These are phyloP conservation scores for Verbascum thapsus DNA, from an alignment of 257 asterid genomes.

Conservation along the genomic window DNA sequence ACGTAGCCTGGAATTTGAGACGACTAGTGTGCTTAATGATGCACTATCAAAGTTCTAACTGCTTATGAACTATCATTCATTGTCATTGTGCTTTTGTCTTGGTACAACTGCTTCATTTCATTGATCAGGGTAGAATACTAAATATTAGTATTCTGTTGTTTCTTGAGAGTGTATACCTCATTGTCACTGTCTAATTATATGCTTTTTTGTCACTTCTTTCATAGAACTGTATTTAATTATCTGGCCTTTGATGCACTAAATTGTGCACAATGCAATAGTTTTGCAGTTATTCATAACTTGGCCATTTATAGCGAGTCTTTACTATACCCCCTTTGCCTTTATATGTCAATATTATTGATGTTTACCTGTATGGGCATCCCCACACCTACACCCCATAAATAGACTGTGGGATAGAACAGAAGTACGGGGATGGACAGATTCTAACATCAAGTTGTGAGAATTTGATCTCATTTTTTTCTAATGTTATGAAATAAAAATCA, in stretches of 20 bases:
- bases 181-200: neutral
- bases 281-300: neutral
- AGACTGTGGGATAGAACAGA: too few relatives aligned
- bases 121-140: neutral
- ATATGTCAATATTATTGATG: too few relatives aligned
- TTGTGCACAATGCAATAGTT: neutral
- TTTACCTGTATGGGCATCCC: too few relatives aligned
- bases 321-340: too few relatives aligned
- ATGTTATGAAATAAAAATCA: too few relatives aligned
- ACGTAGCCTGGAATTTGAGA: neutral
- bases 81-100: constrained; percentile 5
- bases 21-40: neutral
- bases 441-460: neutral
- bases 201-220: neutral
- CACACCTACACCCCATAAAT: too few relatives aligned
- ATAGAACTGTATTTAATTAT: neutral
- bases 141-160: neutral
- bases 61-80: constrained; percentile 5
- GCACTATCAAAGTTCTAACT: constrained; percentile 1
- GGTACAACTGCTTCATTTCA: neutral
- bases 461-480: neutral
- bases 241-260: constrained; percentile 8
- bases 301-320: neutral
- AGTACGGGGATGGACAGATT: too few relatives aligned
- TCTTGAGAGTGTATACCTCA: neutral